Percentiles rank a stretch among this genome's conserved stretches.
These are phyloP conservation scores for Stentor roeselii DNA, from an alignment of 73 alveolate species.

Conservation along the genomic window DNA sequence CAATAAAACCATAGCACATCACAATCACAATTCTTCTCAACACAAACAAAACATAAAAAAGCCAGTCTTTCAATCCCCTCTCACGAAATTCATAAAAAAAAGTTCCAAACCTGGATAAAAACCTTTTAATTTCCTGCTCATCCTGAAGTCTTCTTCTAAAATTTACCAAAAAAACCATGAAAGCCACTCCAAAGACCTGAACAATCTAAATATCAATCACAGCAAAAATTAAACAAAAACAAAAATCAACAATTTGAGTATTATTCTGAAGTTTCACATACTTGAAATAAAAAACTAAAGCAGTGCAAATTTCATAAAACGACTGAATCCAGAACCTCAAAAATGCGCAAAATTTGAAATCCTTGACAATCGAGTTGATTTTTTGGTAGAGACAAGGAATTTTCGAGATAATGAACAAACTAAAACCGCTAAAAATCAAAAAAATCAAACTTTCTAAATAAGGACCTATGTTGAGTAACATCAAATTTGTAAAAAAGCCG, in stretches of 20 bases:
- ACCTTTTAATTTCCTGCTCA: background rate
- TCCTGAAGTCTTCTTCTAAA: background rate
- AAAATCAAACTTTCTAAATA: too few species aligned
- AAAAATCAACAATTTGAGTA: background rate
- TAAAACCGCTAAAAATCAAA: too few species aligned
- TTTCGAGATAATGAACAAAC: background rate
- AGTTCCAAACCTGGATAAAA: background rate
- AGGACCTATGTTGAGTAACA: background rate
- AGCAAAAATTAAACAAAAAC: background rate
- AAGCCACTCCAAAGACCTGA: background rate
- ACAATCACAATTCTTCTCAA: background rate
- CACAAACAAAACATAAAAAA: background rate
- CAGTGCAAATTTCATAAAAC: background rate
- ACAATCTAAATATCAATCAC: background rate
- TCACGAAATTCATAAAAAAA: background rate
- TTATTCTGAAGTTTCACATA: too few species aligned
- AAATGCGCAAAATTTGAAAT: background rate
- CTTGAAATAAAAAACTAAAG: too few species aligned
- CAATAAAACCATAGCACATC: background rate
- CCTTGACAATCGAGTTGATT: too few species aligned
- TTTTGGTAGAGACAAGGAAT: background rate
- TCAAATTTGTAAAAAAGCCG: background rate
- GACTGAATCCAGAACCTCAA: background rate
- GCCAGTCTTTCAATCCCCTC: background rate
- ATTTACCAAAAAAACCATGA: too few species aligned